phyloP scores from a whole-genome alignment of 352 stramenopile species.

The Phytophthora cactorum region DNA sequence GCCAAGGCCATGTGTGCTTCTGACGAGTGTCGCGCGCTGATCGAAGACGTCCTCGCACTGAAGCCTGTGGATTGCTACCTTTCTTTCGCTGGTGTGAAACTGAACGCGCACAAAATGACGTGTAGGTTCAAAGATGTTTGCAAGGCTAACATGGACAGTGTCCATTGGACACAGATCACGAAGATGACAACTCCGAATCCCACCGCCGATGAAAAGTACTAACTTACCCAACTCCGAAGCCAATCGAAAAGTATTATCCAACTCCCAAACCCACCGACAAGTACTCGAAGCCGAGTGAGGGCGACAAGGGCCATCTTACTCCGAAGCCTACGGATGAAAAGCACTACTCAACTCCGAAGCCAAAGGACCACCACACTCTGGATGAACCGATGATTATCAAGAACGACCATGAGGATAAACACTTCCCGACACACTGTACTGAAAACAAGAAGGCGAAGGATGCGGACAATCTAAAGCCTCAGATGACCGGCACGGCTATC shows the following conservation, averaged over 20 bases:
- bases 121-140: slow-evolving; percentile 14
- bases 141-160: background rate
- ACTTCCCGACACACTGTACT: background rate
- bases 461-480: slow-evolving; percentile 14
- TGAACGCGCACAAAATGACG: slow-evolving; percentile 35
- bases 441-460: slow-evolving; percentile 14
- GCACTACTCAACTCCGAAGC: no score
- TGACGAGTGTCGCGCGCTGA: slow-evolving; percentile 19
- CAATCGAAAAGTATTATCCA: slow-evolving; percentile 10
- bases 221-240: background rate
- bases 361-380: slow-evolving; percentile 2
- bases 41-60: slow-evolving; percentile 27
- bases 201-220: background rate
- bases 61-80: slow-evolving; percentile 34
- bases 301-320: slow-evolving; percentile 1
- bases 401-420: slow-evolving; percentile 1
- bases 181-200: slow-evolving; percentile 15
- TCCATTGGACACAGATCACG: background rate
- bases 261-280: slow-evolving; percentile 15
- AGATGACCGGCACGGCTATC: slow-evolving; percentile 21
- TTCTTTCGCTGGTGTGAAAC: slow-evolving; percentile 20
- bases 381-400: slow-evolving; percentile 14
- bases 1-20: slow-evolving; percentile 30
- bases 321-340: slow-evolving; percentile 1
- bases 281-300: slow-evolving; percentile 3